Percentiles rank a stretch among this genome's conserved stretches.
phyloP scores from a whole-genome alignment of 2,329 filamentous ascomycete species.

The Aspergillus sp. region DNA sequence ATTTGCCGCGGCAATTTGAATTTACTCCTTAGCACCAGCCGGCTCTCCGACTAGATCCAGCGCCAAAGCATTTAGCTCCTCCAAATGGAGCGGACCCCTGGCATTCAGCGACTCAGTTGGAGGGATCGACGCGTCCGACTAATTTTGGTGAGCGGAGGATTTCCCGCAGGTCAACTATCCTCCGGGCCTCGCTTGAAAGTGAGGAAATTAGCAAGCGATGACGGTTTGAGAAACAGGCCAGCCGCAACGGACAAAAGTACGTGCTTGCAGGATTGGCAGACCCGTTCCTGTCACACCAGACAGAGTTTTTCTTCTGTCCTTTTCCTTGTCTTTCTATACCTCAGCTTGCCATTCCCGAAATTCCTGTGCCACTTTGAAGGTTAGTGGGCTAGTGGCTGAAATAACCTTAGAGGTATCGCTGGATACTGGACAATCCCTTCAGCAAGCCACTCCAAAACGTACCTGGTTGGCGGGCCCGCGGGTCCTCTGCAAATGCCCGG shows the following conservation, averaged over 20 bases:
- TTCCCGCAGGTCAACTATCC: neutral
- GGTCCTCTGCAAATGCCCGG: slow-evolving; percentile 23
- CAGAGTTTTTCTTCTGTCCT: neutral
- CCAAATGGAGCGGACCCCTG: slow-evolving; percentile 12
- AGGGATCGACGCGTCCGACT: slow-evolving; percentile 1
- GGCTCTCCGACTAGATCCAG: slow-evolving; percentile 11
- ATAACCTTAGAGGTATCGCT: neutral
- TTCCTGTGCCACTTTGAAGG: slow-evolving; percentile 3
- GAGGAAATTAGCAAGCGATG: neutral
- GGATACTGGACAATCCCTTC: slow-evolving; percentile 1
- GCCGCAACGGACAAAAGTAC: slow-evolving; percentile 1
- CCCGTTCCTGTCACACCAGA: neutral
- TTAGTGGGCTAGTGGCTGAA: slow-evolving; percentile 17
- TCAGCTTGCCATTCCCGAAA: neutral
- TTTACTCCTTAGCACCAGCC: slow-evolving; percentile 16
- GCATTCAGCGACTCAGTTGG: slow-evolving; percentile 6
- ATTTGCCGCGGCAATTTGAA: slow-evolving; percentile 16
- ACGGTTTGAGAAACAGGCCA: neutral
- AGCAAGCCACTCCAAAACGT: slow-evolving; percentile 14
- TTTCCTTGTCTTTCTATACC: neutral
- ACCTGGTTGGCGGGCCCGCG: slow-evolving; percentile 25
- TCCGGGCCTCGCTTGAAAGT: neutral
- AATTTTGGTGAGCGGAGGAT: neutral
- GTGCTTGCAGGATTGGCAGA: neutral
- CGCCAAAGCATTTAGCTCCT: slow-evolving; percentile 7